These are phyloP conservation scores for Friedmanniomyces endolithicus DNA, from an alignment of 495 filamentous ascomycete species.

Conservation along the genomic window DNA sequence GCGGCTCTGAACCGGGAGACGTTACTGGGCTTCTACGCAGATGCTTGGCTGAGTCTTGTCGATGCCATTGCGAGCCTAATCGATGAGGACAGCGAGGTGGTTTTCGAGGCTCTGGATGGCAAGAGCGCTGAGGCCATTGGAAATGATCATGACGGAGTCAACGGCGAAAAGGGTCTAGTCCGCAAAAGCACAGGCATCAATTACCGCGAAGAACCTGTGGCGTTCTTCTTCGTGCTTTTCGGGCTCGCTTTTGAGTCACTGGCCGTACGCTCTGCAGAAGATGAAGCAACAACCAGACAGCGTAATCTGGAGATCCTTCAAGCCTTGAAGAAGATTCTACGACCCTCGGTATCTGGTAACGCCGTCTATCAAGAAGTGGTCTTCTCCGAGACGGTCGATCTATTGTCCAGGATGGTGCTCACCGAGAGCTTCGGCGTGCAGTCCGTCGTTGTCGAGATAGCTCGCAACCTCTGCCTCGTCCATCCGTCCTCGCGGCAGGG, in stretches of 20 bases:
- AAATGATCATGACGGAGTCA: neutral
- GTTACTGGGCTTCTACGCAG: constrained; percentile 88
- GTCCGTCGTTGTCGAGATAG: constrained; percentile 82
- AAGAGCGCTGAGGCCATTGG: constrained; percentile 45
- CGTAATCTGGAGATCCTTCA: constrained; percentile 82
- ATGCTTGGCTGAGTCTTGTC: constrained; percentile 90
- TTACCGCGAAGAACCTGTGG: constrained; percentile 93
- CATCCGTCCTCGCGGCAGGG: constrained; percentile 76
- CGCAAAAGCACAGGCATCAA: constrained; percentile 62
- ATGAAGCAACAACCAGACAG: constrained; percentile 56
- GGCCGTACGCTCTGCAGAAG: constrained; percentile 60
- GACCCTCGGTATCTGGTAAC: constrained; percentile 88
- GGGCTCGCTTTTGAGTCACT: constrained; percentile 93
- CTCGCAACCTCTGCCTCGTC: constrained; percentile 71
- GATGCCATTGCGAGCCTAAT: constrained; percentile 97
- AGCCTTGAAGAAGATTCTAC: constrained; percentile 86
- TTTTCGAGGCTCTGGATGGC: constrained; percentile 90
- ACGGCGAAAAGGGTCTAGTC: constrained; percentile 23
- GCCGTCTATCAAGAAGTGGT: constrained; percentile 92
- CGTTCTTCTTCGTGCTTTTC: constrained; percentile 98
- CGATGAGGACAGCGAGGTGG: constrained; percentile 91
- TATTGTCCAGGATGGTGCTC: constrained; percentile 81
- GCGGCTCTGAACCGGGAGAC: constrained; percentile 90
- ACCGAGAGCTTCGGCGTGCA: constrained; percentile 87
- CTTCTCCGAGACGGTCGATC: constrained; percentile 94